These are phyloP conservation scores for Xylariomycetidae sp. DNA, from an alignment of 2,329 filamentous ascomycete genomes.

Conservation along the genomic window DNA sequence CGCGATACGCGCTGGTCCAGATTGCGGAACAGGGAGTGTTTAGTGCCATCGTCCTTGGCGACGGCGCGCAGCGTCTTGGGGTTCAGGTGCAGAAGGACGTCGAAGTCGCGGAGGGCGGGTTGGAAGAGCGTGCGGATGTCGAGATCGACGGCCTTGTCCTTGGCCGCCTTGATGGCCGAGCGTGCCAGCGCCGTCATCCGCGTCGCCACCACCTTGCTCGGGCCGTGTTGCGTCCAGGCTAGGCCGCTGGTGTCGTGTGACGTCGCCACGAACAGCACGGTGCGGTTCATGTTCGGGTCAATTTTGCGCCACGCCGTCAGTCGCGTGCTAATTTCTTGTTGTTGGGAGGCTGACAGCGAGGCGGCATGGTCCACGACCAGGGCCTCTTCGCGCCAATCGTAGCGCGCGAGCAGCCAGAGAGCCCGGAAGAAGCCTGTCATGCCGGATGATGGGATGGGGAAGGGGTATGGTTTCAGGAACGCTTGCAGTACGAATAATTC, in stretches of 20 bases:
- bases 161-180: slow-evolving; percentile 61
- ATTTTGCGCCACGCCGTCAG: slow-evolving; percentile 82
- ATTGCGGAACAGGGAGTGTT: slow-evolving; percentile 68
- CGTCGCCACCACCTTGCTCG: slow-evolving; percentile 75
- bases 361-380: slow-evolving; percentile 68
- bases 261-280: slow-evolving; percentile 75
- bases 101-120: slow-evolving; percentile 70
- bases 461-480: slow-evolving; percentile 79
- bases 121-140: slow-evolving; percentile 61
- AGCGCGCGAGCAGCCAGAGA: slow-evolving; percentile 71
- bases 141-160: slow-evolving; percentile 45
- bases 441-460: slow-evolving; percentile 68
- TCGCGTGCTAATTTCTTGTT: slow-evolving; percentile 59
- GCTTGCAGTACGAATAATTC: slow-evolving; percentile 74
- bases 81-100: slow-evolving; percentile 73
- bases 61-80: slow-evolving; percentile 42
- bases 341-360: slow-evolving; percentile 55
- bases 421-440: slow-evolving; percentile 78
- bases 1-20: slow-evolving; percentile 50
- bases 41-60: slow-evolving; percentile 30
- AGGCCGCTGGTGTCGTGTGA: slow-evolving; percentile 71
- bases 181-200: slow-evolving; percentile 78
- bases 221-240: slow-evolving; percentile 67
- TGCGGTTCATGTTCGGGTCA: slow-evolving; percentile 81
- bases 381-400: slow-evolving; percentile 87